Percentiles rank a stretch among this genome's conserved stretches.
phyloP scores from a whole-genome alignment of 2,329 filamentous ascomycete genomes.

The Didymella exigua region DNA sequence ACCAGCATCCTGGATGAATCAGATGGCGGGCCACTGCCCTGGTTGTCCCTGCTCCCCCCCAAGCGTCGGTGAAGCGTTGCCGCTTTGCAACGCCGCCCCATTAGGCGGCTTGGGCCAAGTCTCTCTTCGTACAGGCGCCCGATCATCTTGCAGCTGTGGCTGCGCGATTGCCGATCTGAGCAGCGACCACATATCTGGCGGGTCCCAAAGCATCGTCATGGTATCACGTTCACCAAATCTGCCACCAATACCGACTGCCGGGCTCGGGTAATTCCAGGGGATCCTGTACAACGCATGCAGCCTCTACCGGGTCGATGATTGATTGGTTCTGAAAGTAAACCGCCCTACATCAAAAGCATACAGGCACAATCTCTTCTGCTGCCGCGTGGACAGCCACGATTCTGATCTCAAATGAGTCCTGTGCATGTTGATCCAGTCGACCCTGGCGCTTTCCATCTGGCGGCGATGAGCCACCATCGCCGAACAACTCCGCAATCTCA shows the following conservation, averaged over 20 bases:
- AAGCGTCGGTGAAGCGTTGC: slow-evolving; percentile 17
- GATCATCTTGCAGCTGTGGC: slow-evolving; percentile 27
- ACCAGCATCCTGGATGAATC: slow-evolving; percentile 35
- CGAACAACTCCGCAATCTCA: slow-evolving; percentile 35
- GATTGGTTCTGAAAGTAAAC: slow-evolving; percentile 35
- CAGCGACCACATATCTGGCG: slow-evolving; percentile 23
- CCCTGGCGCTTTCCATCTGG: slow-evolving; percentile 5
- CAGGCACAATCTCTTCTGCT: slow-evolving; percentile 5
- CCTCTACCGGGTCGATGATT: slow-evolving; percentile 28
- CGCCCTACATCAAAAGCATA: slow-evolving; percentile 20
- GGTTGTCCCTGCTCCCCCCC: slow-evolving; percentile 26
- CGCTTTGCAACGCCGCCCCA: slow-evolving; percentile 23
- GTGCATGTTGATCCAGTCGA: slow-evolving; percentile 10
- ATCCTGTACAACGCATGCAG: slow-evolving; percentile 28
- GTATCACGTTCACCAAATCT: slow-evolving; percentile 22
- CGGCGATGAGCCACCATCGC: slow-evolving; percentile 10
- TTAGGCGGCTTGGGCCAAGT: slow-evolving; percentile 24
- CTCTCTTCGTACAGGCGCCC: slow-evolving; percentile 23
- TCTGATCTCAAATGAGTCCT: slow-evolving; percentile 6
- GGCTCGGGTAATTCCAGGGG: slow-evolving; percentile 22
- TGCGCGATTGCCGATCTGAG: slow-evolving; percentile 41
- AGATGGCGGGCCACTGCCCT: slow-evolving; percentile 26
- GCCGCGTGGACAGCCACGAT: slow-evolving; percentile 26
- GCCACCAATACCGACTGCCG: slow-evolving; percentile 33
- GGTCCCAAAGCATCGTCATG: slow-evolving; percentile 26